Base-by-base conservation (phyloP, 2,329 filamentous ascomycete genomes). In the Apiospora aurea region DNA sequence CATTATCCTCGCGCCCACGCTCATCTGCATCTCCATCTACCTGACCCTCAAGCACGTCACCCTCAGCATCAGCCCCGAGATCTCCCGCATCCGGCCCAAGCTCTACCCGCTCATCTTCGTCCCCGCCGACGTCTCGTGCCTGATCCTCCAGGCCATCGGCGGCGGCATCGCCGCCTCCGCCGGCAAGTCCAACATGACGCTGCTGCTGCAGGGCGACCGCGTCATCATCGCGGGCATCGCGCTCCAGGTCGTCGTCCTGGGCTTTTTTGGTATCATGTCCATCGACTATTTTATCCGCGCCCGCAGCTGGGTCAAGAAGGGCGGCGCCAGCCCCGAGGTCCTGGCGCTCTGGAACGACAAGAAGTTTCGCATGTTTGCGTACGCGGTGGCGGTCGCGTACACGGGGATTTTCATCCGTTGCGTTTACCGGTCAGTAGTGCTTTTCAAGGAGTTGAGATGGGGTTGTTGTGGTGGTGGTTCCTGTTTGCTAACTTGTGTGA, bases 1-100 rank as follows among this genome's bases (percentile, higher is more conserved):
- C 80, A 88, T 90, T 81, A 87, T 90, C 80, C 84, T 90, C 69
- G 87, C 83, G n/a, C 88, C 88, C 2, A 89, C 89, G 43, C 85
- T 92, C 72, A 83, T 91, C 80, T 90, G 89, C 80, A 88, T 89
- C 74, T 86, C 85, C 77, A 87, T 92, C 79, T 92, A 92, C 82
- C 86, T 92, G 38, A 90, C 88, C 4, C 86, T 92, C 72, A 90
- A 90, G 79, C 89, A 91, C 82, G 80, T 89, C 75, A 84, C 86
- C 72, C 80, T 88, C 46, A 80, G 84, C 67, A 82, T 89, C 73
- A 83, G 82, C 79, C 84, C 87, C 11, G 61, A 75, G 49, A 82
- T 88, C 70, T 89, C 87, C n/a, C 85, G 86, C 74, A 76, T 90
- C 71, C 82, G 82, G 4, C 85, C 88, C 24, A 80, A 79, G n/a